Conservation (phyloP, 768 basidiomycete genomes). For the Cyclocybe cylindracea region DNA sequence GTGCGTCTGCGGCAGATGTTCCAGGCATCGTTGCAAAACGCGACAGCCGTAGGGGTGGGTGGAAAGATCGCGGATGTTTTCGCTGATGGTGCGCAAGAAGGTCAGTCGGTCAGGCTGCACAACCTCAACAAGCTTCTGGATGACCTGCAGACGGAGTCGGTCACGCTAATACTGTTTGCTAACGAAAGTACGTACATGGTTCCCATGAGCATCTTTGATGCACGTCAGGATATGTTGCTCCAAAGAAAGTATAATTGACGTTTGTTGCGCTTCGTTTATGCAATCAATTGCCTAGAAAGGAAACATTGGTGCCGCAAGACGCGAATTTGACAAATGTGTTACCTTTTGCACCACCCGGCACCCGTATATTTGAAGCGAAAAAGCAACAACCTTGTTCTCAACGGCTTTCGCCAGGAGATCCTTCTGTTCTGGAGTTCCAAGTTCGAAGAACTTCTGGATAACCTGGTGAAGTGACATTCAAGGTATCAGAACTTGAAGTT, state of each 20-base stretch:
- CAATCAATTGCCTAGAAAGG: conserved; percentile 75
- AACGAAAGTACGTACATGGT: conserved; percentile 67
- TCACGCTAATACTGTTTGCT: conserved; percentile 3
- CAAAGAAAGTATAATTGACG: conserved; percentile 72
- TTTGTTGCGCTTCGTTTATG: conserved; percentile 78
- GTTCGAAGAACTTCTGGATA: conserved; percentile 91
- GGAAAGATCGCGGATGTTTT: conserved; percentile 78
- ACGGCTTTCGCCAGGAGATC: conserved; percentile 67
- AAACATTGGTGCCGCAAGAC: conserved; percentile 3
- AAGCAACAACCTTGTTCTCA: conserved; percentile 72
- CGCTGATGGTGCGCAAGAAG: conserved; percentile 75
- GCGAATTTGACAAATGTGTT: background rate
- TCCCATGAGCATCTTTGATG: conserved; percentile 90
- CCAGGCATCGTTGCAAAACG: conserved; percentile 90
- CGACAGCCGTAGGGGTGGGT: conserved; percentile 94
- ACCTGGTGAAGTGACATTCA: conserved; percentile 51
- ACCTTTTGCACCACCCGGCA: conserved; percentile 97
- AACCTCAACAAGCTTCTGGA: conserved; percentile 86
- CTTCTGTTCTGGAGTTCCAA: conserved; percentile 77
- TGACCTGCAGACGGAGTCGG: conserved; percentile 48
- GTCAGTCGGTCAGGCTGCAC: conserved; percentile 74
- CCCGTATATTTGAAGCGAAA: conserved; percentile 93
- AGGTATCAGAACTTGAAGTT: conserved; percentile 2
- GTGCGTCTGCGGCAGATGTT: conserved; percentile 72
- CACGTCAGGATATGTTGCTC: conserved; percentile 80